Conservation (phyloP, 169 alveolate genomes). For the Plasmodium vivax region DNA sequence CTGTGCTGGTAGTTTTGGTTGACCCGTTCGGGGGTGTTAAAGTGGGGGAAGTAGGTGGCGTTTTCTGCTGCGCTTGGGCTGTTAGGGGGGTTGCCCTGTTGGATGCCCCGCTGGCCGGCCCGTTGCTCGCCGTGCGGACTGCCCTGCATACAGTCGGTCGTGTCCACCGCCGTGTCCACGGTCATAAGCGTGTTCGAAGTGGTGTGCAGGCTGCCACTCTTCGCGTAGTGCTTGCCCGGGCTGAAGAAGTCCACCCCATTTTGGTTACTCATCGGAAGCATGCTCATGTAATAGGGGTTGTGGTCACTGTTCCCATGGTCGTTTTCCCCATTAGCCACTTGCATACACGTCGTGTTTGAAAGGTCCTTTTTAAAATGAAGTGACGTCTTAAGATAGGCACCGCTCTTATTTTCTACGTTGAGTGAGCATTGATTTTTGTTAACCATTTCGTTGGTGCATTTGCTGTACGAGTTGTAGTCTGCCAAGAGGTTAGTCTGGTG, state of each 20-base stretch:
- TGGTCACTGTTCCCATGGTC: background rate
- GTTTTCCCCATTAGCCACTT: background rate
- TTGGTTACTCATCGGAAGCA: background rate
- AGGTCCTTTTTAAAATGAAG: background rate
- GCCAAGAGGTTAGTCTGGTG: background rate
- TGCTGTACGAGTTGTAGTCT: background rate
- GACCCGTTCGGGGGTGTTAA: background rate
- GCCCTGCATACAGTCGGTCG: background rate
- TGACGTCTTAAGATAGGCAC: background rate
- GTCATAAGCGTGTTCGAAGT: slow-evolving; percentile 22
- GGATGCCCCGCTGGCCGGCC: no score
- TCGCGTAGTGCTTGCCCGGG: background rate
- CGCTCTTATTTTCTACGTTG: background rate
- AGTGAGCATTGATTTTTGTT: background rate
- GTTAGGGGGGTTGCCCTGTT: background rate
- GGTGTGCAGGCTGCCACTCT: background rate
- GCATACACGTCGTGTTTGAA: background rate
- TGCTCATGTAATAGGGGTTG: background rate
- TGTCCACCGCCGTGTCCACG: background rate
- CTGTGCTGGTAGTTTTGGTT: slow-evolving; percentile 2
- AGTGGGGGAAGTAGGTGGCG: background rate
- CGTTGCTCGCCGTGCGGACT: background rate
- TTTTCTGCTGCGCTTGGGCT: background rate
- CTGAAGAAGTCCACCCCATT: background rate
- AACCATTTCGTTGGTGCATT: background rate